These are phyloP conservation scores for Suillus ampliporus DNA, from an alignment of 768 basidiomycete species.

Conservation along the genomic window DNA sequence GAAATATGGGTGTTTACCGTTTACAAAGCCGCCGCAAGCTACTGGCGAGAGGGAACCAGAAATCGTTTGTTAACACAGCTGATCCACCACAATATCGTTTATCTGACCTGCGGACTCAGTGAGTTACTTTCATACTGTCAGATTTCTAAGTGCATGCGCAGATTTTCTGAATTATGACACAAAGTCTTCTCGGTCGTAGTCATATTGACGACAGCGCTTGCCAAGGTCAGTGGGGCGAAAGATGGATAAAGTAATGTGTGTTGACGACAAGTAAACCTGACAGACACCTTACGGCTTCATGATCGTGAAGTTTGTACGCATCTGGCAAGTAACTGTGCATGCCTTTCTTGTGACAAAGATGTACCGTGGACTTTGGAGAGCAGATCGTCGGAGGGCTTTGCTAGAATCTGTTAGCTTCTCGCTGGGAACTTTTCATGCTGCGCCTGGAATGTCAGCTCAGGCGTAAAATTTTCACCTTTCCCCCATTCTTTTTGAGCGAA, in stretches of 20 bases:
- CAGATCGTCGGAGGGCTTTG: background rate
- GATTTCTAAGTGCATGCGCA: too few relatives aligned
- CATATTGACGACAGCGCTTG: background rate
- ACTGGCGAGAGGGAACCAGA: constrained; percentile 7
- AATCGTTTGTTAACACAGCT: background rate
- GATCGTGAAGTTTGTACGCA: constrained; percentile 5
- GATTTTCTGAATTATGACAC: background rate
- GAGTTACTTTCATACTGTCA: background rate
- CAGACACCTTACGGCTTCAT: constrained; percentile 5
- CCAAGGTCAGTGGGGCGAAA: background rate
- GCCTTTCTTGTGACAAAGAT: constrained; percentile 11
- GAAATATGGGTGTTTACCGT: background rate
- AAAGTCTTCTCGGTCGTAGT: background rate
- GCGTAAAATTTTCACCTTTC: too few relatives aligned
- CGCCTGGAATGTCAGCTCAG: too few relatives aligned
- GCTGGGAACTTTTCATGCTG: constrained; percentile 1
- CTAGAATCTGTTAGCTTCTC: constrained; percentile 4
- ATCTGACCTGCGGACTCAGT: constrained; percentile 4
- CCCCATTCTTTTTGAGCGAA: too few relatives aligned
- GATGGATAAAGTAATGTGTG: background rate
- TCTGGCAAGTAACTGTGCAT: constrained; percentile 6
- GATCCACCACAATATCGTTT: constrained; percentile 4
- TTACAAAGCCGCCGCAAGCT: background rate
- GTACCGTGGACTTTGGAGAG: constrained; percentile 6
- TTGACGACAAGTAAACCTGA: background rate